Evolutionary conservation across 1,284 basidiomycete species (phyloP).

Genomic region (Meripilus lineatus): DNA sequence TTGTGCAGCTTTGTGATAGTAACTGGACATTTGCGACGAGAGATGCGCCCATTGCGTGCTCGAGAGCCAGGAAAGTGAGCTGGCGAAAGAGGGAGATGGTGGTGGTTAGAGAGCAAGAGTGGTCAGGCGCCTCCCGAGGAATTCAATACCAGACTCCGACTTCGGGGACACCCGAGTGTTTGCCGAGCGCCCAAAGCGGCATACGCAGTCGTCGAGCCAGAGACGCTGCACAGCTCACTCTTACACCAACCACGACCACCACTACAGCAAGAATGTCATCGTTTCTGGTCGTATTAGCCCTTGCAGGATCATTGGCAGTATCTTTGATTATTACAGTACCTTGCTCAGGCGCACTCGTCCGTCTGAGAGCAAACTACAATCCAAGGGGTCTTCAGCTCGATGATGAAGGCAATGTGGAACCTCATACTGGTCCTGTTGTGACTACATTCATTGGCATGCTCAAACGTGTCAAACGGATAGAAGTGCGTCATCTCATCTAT

Average conservation of each 20-base stretch:
- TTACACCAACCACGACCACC: slow-evolving; percentile 30
- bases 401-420: slow-evolving; percentile 67
- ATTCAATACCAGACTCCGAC: no score
- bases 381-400: slow-evolving; percentile 82
- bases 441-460: slow-evolving; percentile 66
- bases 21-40: no score
- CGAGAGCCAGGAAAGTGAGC: no score
- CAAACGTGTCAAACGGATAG: slow-evolving; percentile 67
- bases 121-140: slow-evolving; percentile 9
- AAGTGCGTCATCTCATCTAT: slow-evolving; percentile 40
- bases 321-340: slow-evolving; percentile 46
- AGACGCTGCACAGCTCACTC: background rate
- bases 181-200: no score
- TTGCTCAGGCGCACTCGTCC: slow-evolving; percentile 62
- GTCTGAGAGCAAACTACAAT: slow-evolving; percentile 77
- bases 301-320: slow-evolving; percentile 48
- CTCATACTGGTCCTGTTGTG: slow-evolving; percentile 70
- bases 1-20: no score
- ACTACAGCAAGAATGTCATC: no score
- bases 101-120: slow-evolving; percentile 35
- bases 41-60: no score
- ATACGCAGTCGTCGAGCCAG: background rate
- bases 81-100: slow-evolving; percentile 28
- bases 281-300: slow-evolving; percentile 36
- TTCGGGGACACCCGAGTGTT: no score